phyloP scores from a whole-genome alignment of 352 stramenopile species.

The Pythium periplocum region DNA sequence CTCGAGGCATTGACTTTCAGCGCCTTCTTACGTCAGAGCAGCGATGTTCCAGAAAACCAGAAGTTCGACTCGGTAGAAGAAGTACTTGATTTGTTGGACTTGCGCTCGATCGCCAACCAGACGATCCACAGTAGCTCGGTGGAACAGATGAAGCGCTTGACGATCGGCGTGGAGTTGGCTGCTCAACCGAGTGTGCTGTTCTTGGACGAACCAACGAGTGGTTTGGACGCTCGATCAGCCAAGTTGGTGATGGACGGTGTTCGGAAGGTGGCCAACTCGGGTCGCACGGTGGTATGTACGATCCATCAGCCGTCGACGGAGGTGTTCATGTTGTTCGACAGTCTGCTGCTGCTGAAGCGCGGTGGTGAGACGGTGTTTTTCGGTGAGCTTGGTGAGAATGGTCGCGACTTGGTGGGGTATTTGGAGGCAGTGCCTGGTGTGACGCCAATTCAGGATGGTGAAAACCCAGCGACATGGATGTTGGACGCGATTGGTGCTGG shows the following conservation, averaged over 20 bases:
- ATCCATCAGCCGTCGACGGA: constrained; percentile 2
- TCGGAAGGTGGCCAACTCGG: too few relatives aligned
- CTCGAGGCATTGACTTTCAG: constrained; percentile 19
- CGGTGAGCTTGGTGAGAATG: too few relatives aligned
- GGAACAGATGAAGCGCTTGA: constrained; percentile 54
- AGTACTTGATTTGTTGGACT: constrained; percentile 3
- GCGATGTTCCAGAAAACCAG: constrained; percentile 16
- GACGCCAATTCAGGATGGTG: too few relatives aligned
- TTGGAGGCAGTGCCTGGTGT: too few relatives aligned
- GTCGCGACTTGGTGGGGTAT: too few relatives aligned
- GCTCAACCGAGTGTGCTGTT: constrained; percentile 26
- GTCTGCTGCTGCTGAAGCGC: constrained; percentile 22
- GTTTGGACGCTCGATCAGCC: constrained; percentile 57
- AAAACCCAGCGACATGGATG: too few relatives aligned
- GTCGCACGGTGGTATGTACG: constrained; percentile 23
- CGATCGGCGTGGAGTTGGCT: constrained; percentile 35
- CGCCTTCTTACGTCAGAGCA: constrained; percentile 47
- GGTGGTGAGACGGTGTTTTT: constrained; percentile 43
- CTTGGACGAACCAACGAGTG: constrained; percentile 6
- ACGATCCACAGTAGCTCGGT: too few relatives aligned
- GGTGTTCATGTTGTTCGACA: too few relatives aligned
- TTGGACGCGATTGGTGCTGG: too few relatives aligned
- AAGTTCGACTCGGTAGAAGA: constrained; percentile 1
- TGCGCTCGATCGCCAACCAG: constrained; percentile 3
- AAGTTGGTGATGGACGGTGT: constrained; percentile 50